These are phyloP conservation scores for Pythium chondricola DNA, from an alignment of 352 stramenopile species.

Conservation along the genomic window DNA sequence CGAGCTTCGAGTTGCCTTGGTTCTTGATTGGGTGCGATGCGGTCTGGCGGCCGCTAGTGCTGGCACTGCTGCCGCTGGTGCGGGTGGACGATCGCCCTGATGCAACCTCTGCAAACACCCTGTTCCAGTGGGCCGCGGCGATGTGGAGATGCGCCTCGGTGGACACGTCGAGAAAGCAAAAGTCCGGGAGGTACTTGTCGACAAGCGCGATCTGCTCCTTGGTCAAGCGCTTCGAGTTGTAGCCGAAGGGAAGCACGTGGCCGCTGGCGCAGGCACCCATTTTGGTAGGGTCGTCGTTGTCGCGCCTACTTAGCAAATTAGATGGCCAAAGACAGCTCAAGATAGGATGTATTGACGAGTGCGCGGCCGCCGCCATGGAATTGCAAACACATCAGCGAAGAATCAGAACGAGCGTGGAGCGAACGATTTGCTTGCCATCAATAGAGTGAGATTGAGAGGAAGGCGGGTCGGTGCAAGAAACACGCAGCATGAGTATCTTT, in stretches of 20 bases:
- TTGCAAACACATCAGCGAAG: too few relatives aligned
- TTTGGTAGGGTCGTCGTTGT: neutral
- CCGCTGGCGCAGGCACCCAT: constrained; percentile 1
- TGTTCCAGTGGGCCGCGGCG: constrained; percentile 34
- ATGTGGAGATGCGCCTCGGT: constrained; percentile 35
- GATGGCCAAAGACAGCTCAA: too few relatives aligned
- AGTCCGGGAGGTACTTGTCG: constrained; percentile 34
- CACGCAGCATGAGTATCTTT: too few relatives aligned
- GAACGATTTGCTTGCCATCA: too few relatives aligned
- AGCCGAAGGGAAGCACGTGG: neutral
- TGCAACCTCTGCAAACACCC: constrained; percentile 24
- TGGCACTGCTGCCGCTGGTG: neutral
- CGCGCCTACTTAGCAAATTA: neutral
- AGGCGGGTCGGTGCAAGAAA: too few relatives aligned
- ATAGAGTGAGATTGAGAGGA: too few relatives aligned
- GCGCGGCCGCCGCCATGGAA: too few relatives aligned
- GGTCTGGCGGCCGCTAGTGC: neutral
- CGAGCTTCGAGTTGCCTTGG: constrained; percentile 18
- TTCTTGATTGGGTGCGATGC: too few relatives aligned
- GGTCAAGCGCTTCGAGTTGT: constrained; percentile 4
- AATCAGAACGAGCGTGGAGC: too few relatives aligned
- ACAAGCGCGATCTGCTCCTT: constrained; percentile 25
- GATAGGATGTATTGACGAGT: too few relatives aligned
- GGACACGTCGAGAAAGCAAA: constrained; percentile 31
- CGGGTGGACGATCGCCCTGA: neutral